A percentile compares a stretch with the other conserved stretches of the same genome.
Evolutionary conservation across 805 yeast species (phyloP).

Genomic region (Zygotorulaspora florentina): DNA sequence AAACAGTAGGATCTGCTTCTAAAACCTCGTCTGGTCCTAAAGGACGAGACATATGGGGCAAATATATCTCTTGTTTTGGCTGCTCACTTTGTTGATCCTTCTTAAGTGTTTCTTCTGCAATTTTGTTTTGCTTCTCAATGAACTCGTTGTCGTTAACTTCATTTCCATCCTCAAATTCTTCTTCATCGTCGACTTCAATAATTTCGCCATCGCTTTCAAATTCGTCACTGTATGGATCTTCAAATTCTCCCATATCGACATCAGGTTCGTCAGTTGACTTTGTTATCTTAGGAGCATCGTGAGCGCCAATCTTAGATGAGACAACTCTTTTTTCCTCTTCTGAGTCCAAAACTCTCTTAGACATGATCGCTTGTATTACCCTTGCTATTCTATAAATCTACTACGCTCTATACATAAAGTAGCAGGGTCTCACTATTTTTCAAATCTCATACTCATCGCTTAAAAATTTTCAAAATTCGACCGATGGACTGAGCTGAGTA

Average conservation of each 20-base stretch:
- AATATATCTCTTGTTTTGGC: constrained; percentile 50
- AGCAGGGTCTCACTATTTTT: not conserved
- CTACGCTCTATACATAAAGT: not conserved
- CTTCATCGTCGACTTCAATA: constrained; percentile 70
- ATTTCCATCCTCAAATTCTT: constrained; percentile 41
- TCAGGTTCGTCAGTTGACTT: constrained; percentile 40
- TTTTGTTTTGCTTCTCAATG: constrained; percentile 36
- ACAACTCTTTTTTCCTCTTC: constrained; percentile 40
- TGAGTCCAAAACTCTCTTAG: constrained; percentile 46
- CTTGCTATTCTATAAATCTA: not conserved
- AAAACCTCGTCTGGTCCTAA: constrained; percentile 93
- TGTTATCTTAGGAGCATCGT: constrained; percentile 22
- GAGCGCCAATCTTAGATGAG: constrained; percentile 37
- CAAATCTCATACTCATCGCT: constrained; percentile 19
- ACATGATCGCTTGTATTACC: constrained; percentile 34
- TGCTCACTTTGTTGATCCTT: constrained; percentile 37
- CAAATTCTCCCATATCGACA: constrained; percentile 75
- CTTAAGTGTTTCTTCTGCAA: constrained; percentile 37
- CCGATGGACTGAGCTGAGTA: not conserved
- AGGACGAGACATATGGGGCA: constrained; percentile 86
- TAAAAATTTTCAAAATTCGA: constrained; percentile 17
- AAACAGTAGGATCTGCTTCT: constrained; percentile 94
- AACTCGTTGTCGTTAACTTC: constrained; percentile 35
- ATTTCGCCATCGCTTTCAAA: constrained; percentile 89
- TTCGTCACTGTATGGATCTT: constrained; percentile 86